Conservation (phyloP, 2,329 filamentous ascomycete species). For the Clonostachys byssicola region DNA sequence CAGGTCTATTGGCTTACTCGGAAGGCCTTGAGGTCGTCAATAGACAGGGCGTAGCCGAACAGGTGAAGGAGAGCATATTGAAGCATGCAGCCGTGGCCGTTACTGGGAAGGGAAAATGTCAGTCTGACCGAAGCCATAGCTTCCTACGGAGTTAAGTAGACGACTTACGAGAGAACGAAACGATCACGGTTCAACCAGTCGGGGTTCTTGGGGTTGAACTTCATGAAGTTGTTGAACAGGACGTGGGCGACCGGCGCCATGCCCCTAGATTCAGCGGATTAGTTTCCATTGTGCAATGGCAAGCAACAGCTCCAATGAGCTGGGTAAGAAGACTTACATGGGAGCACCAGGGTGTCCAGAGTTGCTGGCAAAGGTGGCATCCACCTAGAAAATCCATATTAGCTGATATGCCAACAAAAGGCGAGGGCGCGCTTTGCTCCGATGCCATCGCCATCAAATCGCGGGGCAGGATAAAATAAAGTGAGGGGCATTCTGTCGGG, state of each 20-base stretch:
- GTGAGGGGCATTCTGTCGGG: conserved; percentile 7
- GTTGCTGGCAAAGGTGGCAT: conserved; percentile 95
- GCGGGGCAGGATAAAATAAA: neutral
- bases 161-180: conserved; percentile 95
- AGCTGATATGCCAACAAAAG: no score
- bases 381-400: conserved; percentile 58
- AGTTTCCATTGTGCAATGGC: conserved; percentile 13
- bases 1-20: conserved; percentile 60
- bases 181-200: conserved; percentile 96
- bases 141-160: neutral
- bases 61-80: conserved; percentile 98
- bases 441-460: neutral
- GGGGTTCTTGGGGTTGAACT: conserved; percentile 99
- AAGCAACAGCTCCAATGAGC: neutral
- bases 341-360: conserved; percentile 98
- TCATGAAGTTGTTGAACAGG: conserved; percentile 98
- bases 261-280: conserved; percentile 42
- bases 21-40: conserved; percentile 96
- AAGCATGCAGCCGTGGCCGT: conserved; percentile 99
- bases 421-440: no score
- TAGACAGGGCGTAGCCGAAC: conserved; percentile 80
- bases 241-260: conserved; percentile 96
- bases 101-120: conserved; percentile 45
- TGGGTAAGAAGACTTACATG: conserved; percentile 56
- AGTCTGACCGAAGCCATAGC: neutral